These are phyloP conservation scores for Mycena filopes DNA, from an alignment of 768 basidiomycete genomes.

Conservation along the genomic window DNA sequence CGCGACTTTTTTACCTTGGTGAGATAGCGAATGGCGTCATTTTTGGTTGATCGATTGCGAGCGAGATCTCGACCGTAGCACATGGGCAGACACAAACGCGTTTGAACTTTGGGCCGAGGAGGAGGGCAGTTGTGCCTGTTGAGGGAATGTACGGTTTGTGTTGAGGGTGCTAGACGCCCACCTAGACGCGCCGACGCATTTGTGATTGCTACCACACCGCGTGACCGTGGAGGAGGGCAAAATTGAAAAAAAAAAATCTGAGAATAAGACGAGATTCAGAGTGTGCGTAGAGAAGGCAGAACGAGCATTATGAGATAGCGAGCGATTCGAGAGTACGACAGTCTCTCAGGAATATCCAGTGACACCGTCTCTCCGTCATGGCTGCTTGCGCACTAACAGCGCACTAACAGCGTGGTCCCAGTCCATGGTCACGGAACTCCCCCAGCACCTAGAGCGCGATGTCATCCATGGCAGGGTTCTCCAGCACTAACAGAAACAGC, in stretches of 20 bases:
- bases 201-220: not conserved
- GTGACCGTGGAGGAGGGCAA: not conserved
- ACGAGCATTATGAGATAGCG: constrained; percentile 1
- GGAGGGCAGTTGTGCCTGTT: too few relatives aligned
- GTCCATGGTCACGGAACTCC: constrained; percentile 91
- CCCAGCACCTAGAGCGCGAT: constrained; percentile 83
- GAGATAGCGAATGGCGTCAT: constrained; percentile 23
- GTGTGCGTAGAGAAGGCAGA: not conserved
- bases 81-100: too few relatives aligned
- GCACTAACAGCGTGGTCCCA: too few relatives aligned
- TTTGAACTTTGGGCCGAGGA: too few relatives aligned
- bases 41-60: not conserved
- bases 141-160: too few relatives aligned
- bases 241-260: not conserved
- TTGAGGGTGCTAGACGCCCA: too few relatives aligned
- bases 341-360: constrained; percentile 88
- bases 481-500: constrained; percentile 78
- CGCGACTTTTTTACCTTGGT: not conserved
- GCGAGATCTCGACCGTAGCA: too few relatives aligned
- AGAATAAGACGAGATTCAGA: not conserved
- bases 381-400: constrained; percentile 63
- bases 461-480: constrained; percentile 90
- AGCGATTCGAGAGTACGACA: constrained; percentile 55
- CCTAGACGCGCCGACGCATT: too few relatives aligned
- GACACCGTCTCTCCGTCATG: constrained; percentile 73